These are phyloP conservation scores for Podaxis sp. DNA, from an alignment of 768 basidiomycete species.

Conservation along the genomic window DNA sequence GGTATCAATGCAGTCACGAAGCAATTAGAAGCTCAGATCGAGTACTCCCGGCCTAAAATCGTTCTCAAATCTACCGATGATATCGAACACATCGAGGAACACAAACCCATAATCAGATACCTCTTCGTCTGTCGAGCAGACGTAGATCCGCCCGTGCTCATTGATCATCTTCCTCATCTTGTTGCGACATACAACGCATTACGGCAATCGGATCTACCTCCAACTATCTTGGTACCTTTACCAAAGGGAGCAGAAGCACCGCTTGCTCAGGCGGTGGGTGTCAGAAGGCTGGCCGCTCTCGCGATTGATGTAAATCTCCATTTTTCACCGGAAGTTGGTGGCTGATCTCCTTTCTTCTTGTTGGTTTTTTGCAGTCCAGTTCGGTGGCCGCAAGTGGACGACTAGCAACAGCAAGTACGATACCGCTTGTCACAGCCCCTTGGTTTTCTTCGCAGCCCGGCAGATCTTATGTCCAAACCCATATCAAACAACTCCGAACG, in stretches of 20 bases:
- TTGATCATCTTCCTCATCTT: conserved; percentile 76
- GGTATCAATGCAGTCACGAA: conserved; percentile 86
- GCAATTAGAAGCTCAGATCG: conserved; percentile 60
- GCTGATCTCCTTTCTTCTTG: not conserved
- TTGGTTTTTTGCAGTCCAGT: conserved; percentile 21
- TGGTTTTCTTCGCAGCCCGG: conserved; percentile 50
- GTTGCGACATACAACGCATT: conserved; percentile 74
- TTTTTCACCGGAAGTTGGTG: not conserved
- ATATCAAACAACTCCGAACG: conserved; percentile 80
- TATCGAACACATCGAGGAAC: conserved; percentile 15
- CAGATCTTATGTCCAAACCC: conserved; percentile 57
- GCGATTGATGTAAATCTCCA: conserved; percentile 59
- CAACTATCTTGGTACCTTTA: conserved; percentile 44
- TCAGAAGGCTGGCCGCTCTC: conserved; percentile 65
- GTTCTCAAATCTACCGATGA: conserved; percentile 23
- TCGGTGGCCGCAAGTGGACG: conserved; percentile 26
- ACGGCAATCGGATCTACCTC: conserved; percentile 13
- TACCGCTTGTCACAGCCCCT: conserved; percentile 60
- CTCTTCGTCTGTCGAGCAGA: conserved; percentile 77
- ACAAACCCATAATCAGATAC: conserved; percentile 31
- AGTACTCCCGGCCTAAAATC: conserved; percentile 15
- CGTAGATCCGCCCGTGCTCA: conserved; percentile 67
- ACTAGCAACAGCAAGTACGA: conserved; percentile 33
- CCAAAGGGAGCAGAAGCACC: conserved; percentile 64
- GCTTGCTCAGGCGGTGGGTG: conserved; percentile 61